Percentiles rank a stretch among this genome's conserved stretches.
Evolutionary conservation across 306 rosid species (phyloP).

Genomic region (Castanospermum australe): DNA sequence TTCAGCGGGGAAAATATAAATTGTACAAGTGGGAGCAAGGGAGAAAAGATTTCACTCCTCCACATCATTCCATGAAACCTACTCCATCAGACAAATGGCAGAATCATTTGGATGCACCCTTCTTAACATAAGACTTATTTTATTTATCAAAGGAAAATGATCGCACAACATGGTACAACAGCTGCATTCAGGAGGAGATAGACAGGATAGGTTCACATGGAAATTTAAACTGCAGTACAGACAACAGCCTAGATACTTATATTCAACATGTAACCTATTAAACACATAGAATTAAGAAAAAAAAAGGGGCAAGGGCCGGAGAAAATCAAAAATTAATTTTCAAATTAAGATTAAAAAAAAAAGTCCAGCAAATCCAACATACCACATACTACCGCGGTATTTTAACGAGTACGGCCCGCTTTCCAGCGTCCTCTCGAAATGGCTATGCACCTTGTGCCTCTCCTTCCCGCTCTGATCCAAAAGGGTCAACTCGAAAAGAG

Average conservation of each 20-base stretch:
- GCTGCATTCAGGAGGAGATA: not conserved
- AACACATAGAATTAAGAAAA: not conserved
- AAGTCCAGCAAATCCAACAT: not conserved
- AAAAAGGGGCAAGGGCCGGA: not conserved
- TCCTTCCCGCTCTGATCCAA: constrained; percentile 67
- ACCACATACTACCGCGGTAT: constrained; percentile 74
- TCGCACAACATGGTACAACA: not conserved
- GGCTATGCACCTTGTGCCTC: constrained; percentile 66
- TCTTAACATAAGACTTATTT: not conserved
- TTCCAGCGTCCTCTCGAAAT: constrained; percentile 57
- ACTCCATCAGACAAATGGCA: constrained; percentile 11
- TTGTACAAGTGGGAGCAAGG: not conserved
- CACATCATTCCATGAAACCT: constrained; percentile 5
- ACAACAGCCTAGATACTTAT: not conserved
- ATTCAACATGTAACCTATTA: not conserved
- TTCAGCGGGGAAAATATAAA: not conserved
- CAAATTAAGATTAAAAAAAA: not conserved
- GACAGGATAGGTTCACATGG: not conserved
- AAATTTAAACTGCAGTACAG: not conserved
- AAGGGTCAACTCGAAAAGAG: constrained; percentile 57
- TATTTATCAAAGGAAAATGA: not conserved
- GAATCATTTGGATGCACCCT: not conserved
- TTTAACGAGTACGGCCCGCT: constrained; percentile 64
- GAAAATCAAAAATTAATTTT: not conserved
- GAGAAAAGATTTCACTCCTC: not conserved